Evolutionary conservation across 1,284 basidiomycete species (phyloP).

Genomic region (Quambalaria eucalypti): DNA sequence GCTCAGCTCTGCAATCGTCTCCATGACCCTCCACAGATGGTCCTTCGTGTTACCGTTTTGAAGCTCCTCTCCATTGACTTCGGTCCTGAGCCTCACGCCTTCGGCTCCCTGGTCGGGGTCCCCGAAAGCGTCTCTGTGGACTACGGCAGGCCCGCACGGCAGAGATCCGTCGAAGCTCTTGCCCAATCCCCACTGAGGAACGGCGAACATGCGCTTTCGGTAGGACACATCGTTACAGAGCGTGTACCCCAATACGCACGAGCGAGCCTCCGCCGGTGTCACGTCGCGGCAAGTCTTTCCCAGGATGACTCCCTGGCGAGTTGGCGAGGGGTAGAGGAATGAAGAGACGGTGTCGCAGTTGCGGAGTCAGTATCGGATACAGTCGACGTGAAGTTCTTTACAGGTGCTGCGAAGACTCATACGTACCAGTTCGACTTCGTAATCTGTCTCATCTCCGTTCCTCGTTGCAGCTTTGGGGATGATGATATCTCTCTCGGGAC

Average conservation of each 20-base stretch:
- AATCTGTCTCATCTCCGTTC: slow-evolving; percentile 17
- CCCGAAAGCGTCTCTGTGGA: slow-evolving; percentile 50
- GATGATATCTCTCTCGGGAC: slow-evolving; percentile 16
- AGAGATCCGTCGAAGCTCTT: slow-evolving; percentile 26
- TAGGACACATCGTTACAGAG: slow-evolving; percentile 27
- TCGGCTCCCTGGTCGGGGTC: no score
- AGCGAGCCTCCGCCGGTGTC: slow-evolving; percentile 10
- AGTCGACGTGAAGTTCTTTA: no score
- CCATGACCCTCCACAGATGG: slow-evolving; percentile 35
- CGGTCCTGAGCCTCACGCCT: slow-evolving; percentile 57
- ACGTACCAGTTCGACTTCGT: slow-evolving; percentile 29
- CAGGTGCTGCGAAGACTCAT: no score
- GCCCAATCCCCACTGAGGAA: slow-evolving; percentile 27
- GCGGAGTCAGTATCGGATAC: neutral
- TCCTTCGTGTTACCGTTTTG: slow-evolving; percentile 63
- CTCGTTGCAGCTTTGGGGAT: slow-evolving; percentile 15
- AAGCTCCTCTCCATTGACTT: slow-evolving; percentile 37
- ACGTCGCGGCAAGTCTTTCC: slow-evolving; percentile 17
- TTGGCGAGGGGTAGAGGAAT: neutral
- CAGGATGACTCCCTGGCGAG: slow-evolving; percentile 15
- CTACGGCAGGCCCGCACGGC: slow-evolving; percentile 13
- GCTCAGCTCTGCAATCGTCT: slow-evolving; percentile 20
- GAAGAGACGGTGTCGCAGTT: neutral
- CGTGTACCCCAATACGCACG: slow-evolving; percentile 24
- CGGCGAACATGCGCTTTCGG: slow-evolving; percentile 27